A percentile compares a stretch with the other conserved stretches of the same genome.
These are phyloP conservation scores for Penicillium sp. DNA, from an alignment of 2,329 filamentous ascomycete genomes.

Conservation along the genomic window DNA sequence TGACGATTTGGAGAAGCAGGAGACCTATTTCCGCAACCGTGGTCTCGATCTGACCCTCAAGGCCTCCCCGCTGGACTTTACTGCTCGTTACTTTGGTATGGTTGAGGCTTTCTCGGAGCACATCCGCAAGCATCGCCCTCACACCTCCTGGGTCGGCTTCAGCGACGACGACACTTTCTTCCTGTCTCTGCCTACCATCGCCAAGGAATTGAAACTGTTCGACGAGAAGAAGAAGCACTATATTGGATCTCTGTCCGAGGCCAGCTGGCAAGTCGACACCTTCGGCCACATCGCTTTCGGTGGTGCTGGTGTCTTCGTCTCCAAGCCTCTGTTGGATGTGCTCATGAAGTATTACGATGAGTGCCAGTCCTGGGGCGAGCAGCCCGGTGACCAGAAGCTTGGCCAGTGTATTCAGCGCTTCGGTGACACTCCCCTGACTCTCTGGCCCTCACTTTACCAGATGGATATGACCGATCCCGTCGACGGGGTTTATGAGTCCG, in stretches of 20 bases:
- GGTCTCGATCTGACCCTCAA: slow-evolving; percentile 47
- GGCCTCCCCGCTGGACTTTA: slow-evolving; percentile 47
- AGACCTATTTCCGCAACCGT: slow-evolving; percentile 48
- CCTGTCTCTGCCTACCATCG: slow-evolving; percentile 44
- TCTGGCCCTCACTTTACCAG: slow-evolving; percentile 49
- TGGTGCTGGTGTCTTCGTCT: slow-evolving; percentile 51
- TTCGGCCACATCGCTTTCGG: slow-evolving; percentile 51
- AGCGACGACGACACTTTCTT: slow-evolving; percentile 52
- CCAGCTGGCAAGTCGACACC: slow-evolving; percentile 49
- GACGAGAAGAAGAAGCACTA: slow-evolving; percentile 48
- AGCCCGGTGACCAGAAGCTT: slow-evolving; percentile 51
- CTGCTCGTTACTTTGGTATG: slow-evolving; percentile 49
- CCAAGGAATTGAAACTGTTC: slow-evolving; percentile 45
- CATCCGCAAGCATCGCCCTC: slow-evolving; percentile 44
- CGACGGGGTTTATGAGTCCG: slow-evolving; percentile 50
- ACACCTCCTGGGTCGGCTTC: slow-evolving; percentile 49
- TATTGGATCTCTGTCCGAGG: slow-evolving; percentile 49
- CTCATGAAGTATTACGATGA: slow-evolving; percentile 46
- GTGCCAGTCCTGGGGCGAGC: slow-evolving; percentile 48
- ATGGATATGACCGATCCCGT: slow-evolving; percentile 50
- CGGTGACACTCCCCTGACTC: slow-evolving; percentile 44
- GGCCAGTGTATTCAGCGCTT: slow-evolving; percentile 49
- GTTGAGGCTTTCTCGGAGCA: slow-evolving; percentile 46
- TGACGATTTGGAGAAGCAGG: slow-evolving; percentile 44
- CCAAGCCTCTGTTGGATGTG: slow-evolving; percentile 44